Percentiles rank a stretch among this genome's conserved stretches.
phyloP scores from a whole-genome alignment of 1,284 basidiomycete genomes.

The Puccinia triticina region DNA sequence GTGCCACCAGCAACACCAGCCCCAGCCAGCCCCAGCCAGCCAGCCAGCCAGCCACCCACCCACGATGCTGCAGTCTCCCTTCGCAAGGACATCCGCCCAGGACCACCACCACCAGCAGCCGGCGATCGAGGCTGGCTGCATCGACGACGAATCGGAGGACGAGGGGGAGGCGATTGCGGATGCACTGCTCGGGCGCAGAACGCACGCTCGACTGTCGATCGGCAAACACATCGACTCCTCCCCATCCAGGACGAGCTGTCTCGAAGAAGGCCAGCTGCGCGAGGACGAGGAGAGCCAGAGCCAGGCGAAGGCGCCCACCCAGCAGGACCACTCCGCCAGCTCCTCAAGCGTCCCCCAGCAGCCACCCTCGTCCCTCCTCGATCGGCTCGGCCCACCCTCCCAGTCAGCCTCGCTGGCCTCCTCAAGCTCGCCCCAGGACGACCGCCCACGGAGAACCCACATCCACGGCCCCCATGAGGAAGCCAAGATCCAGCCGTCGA shows the following conservation, averaged over 20 bases:
- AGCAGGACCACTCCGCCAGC: neutral
- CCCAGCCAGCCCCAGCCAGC: too few relatives aligned
- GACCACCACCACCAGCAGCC: neutral
- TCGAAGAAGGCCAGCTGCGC: neutral
- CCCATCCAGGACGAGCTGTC: neutral
- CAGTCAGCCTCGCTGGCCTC: neutral
- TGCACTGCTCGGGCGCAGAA: constrained; percentile 18
- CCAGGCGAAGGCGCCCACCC: neutral
- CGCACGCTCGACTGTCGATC: neutral
- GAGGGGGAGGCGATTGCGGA: constrained; percentile 35
- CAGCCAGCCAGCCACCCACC: too few relatives aligned
- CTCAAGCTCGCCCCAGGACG: neutral
- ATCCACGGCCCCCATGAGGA: too few relatives aligned
- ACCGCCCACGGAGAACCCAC: neutral
- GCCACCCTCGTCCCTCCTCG: constrained; percentile 11
- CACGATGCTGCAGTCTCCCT: too few relatives aligned
- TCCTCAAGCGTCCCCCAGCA: neutral
- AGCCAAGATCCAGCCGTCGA: neutral
- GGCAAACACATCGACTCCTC: neutral
- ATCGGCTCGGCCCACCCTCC: constrained; percentile 8
- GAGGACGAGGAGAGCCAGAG: neutral
- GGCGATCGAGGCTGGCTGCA: neutral
- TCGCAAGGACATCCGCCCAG: neutral
- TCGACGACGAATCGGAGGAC: neutral
- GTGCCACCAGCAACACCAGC: too few relatives aligned